Evolutionary conservation across 2,329 filamentous ascomycete species (phyloP).

Genomic region (Lachnellula willkommii): DNA sequence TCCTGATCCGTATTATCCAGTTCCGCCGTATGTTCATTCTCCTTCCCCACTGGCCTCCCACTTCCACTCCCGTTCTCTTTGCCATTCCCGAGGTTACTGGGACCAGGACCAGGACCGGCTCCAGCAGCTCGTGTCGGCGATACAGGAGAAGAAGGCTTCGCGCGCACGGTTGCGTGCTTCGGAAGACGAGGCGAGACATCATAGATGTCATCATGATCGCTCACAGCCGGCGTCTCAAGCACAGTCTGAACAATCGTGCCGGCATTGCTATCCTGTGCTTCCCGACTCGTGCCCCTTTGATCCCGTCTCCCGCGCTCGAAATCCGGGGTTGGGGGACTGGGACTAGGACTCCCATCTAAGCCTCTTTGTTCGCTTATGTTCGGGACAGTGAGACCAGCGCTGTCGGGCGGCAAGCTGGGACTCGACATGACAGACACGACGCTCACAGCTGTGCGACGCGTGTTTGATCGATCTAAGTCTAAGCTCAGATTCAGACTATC

Average conservation of each 20-base stretch:
- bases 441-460: slow-evolving; percentile 17
- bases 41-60: not conserved
- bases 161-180: not conserved
- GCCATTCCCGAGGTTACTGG: not conserved
- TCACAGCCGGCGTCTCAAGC: not conserved
- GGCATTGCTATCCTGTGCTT: too few relatives aligned
- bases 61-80: not conserved
- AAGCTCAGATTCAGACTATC: not conserved
- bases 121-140: not conserved
- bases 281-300: too few relatives aligned
- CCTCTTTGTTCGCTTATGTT: not conserved
- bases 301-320: not conserved
- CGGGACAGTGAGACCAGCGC: not conserved
- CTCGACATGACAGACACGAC: slow-evolving; percentile 13
- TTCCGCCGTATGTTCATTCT: not conserved
- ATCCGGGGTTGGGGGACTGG: not conserved
- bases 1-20: slow-evolving; percentile 3
- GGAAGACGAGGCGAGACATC: slow-evolving; percentile 30
- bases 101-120: not conserved
- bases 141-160: not conserved
- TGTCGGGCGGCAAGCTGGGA: not conserved
- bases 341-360: not conserved
- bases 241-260: not conserved
- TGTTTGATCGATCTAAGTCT: slow-evolving; percentile 22
- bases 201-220: slow-evolving; percentile 32